Percentiles rank a stretch among this genome's conserved stretches.
phyloP scores from a whole-genome alignment of 805 yeast genomes.

The Phaffomyces thermotolerans region DNA sequence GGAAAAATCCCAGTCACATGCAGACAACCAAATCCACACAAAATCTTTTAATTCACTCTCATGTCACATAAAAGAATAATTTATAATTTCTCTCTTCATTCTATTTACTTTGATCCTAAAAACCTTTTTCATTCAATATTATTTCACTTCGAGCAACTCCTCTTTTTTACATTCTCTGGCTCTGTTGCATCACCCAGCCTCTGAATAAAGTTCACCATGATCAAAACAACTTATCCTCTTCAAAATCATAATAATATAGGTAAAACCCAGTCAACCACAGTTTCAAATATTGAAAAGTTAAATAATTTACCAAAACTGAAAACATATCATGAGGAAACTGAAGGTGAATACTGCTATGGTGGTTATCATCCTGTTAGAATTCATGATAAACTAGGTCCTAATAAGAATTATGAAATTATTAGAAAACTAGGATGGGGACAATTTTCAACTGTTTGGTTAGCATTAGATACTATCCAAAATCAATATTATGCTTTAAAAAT shows the following conservation, averaged over 20 bases:
- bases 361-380: slow-evolving; percentile 60
- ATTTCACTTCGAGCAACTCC: too few relatives aligned
- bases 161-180: not conserved
- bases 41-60: too few relatives aligned
- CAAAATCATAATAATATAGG: too few relatives aligned
- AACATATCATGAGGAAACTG: slow-evolving; percentile 38
- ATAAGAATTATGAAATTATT: slow-evolving; percentile 38
- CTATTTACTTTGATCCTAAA: too few relatives aligned
- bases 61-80: too few relatives aligned
- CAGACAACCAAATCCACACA: too few relatives aligned
- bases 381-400: slow-evolving; percentile 45
- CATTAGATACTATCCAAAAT: slow-evolving; percentile 30
- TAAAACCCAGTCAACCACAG: too few relatives aligned
- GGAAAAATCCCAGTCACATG: too few relatives aligned
- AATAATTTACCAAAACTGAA: not conserved
- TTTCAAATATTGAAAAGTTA: too few relatives aligned
- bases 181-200: not conserved
- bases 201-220: not conserved
- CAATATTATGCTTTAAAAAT: slow-evolving; percentile 57
- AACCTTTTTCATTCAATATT: too few relatives aligned
- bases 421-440: slow-evolving; percentile 69
- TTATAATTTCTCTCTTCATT: too few relatives aligned
- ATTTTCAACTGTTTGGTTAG: slow-evolving; percentile 67
- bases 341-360: slow-evolving; percentile 46
- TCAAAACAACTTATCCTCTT: not conserved